phyloP scores from a whole-genome alignment of 495 filamentous ascomycete genomes.

The Aspergillus leporis region DNA sequence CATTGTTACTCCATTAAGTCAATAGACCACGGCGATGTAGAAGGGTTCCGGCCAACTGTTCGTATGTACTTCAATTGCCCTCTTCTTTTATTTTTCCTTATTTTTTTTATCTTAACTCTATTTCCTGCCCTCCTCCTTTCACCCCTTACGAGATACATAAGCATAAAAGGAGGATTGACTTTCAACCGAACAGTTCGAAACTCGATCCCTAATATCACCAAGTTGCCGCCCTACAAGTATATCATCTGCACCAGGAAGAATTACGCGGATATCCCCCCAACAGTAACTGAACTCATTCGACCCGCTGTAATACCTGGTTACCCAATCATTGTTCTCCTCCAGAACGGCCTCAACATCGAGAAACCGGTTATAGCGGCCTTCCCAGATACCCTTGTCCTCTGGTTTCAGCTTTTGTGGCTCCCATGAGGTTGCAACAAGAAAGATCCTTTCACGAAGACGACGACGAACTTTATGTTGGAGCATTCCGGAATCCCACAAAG shows the following conservation, averaged over 20 bases:
- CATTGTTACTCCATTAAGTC: slow-evolving; percentile 56
- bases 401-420: slow-evolving; percentile 52
- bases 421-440: slow-evolving; percentile 42
- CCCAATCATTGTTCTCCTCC: slow-evolving; percentile 56
- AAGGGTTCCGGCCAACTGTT: slow-evolving; percentile 21
- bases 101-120: background rate
- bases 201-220: slow-evolving; percentile 38
- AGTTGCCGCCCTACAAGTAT: slow-evolving; percentile 42
- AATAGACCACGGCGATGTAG: slow-evolving; percentile 27
- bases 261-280: slow-evolving; percentile 42
- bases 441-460: slow-evolving; percentile 46
- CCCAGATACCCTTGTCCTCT: slow-evolving; percentile 52
- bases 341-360: slow-evolving; percentile 68
- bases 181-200: slow-evolving; percentile 21
- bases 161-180: background rate
- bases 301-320: slow-evolving; percentile 51
- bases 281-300: slow-evolving; percentile 40
- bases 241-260: slow-evolving; percentile 49
- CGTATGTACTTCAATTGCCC: slow-evolving; percentile 11
- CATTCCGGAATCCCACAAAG: slow-evolving; percentile 40
- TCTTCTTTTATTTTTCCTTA: background rate
- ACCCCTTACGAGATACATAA: no score
- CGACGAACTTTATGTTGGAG: slow-evolving; percentile 43
- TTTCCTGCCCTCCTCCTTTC: background rate
- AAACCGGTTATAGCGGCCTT: slow-evolving; percentile 50